Evolutionary conservation across 169 alveolate genomes (phyloP), one percentile per base, ranked within the genome.

Genomic region (Plasmodium relictum): DNA sequence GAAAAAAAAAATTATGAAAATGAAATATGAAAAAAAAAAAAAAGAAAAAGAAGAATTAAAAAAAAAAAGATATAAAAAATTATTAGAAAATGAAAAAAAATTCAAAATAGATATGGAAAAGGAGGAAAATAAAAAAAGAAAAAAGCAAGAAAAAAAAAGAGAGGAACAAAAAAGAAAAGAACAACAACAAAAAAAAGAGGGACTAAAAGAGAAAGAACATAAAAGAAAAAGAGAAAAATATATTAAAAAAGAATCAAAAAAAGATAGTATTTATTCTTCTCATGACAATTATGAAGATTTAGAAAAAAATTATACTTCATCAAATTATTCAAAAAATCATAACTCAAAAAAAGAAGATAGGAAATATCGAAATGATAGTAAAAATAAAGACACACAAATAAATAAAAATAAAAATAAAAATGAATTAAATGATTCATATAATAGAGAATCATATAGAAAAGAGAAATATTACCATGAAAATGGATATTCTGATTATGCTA

Each of bases 1-100:
- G 9, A 69, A 41, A 58, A 80, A 54, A 56, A 80, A 71, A 68
- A 24, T n/a, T 3, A 62, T 12, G 39, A 61, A 44, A 37, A 14
- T 18, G n/a, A 66, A 66, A 59, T 50, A 48, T 71, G 73, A 66
- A 26, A 50, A 24, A 61, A n/a, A 41, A 31, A 41, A 68, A 14
- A 83, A 37, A 39, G 70, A 83, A 12, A 56, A 83, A 63, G 65
- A 83, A 18, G 71, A 52, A n/a, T 10, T 83, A 12, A n/a, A 26
- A 37, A 41, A 62, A 42, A 52, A 52, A 9, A 68, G 91, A 41
- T 18, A 83, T 31, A 66, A 68, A 44, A 26, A 45, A 52, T 41
- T 83, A 24, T 20, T 50, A 54, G 73, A 54, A 44, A 42, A 83
- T 26, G 70, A 83, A 62, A 61, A 22, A 20, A n/a, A 12, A 5